Conservation (phyloP, 768 basidiomycete genomes). For the Cantharellus cinnabarinus region DNA sequence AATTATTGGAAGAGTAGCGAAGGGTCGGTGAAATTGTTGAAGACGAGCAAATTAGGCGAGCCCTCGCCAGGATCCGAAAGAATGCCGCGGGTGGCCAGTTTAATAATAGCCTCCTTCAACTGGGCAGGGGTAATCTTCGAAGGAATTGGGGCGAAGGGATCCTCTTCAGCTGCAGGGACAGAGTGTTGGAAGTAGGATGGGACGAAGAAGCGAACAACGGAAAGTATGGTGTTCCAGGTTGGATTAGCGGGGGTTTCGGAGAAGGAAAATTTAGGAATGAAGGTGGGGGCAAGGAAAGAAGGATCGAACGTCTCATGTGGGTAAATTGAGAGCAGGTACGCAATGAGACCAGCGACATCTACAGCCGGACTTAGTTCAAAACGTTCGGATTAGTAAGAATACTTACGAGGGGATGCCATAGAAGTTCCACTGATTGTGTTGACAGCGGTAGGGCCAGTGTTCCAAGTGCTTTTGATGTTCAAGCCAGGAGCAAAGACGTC, state of each 20-base stretch:
- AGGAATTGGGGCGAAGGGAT: slow-evolving; percentile 5
- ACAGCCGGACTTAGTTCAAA: neutral
- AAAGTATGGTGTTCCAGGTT: slow-evolving; percentile 29
- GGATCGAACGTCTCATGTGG: slow-evolving; percentile 46
- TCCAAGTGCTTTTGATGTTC: slow-evolving; percentile 82
- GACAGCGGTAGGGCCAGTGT: slow-evolving; percentile 34
- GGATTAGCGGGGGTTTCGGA: slow-evolving; percentile 9
- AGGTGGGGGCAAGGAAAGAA: slow-evolving; percentile 1
- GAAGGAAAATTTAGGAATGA: slow-evolving; percentile 10
- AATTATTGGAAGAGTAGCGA: no score
- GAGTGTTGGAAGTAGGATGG: slow-evolving; percentile 35
- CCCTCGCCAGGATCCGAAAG: slow-evolving; percentile 31
- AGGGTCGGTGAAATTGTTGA: slow-evolving; percentile 33
- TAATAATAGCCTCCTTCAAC: slow-evolving; percentile 56
- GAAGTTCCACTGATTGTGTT: slow-evolving; percentile 77
- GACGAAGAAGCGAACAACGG: slow-evolving; percentile 32
- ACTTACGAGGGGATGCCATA: slow-evolving; percentile 74
- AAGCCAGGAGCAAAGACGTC: slow-evolving; percentile 85
- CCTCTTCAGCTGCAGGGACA: slow-evolving; percentile 4
- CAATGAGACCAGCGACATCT: slow-evolving; percentile 57
- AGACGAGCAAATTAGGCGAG: slow-evolving; percentile 55
- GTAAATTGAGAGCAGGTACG: slow-evolving; percentile 83
- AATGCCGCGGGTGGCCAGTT: slow-evolving; percentile 31
- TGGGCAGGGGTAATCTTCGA: slow-evolving; percentile 36
- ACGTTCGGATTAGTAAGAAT: neutral